Base-by-base conservation (phyloP, 495 filamentous ascomycete genomes). In the Rusavskia elegans region DNA sequence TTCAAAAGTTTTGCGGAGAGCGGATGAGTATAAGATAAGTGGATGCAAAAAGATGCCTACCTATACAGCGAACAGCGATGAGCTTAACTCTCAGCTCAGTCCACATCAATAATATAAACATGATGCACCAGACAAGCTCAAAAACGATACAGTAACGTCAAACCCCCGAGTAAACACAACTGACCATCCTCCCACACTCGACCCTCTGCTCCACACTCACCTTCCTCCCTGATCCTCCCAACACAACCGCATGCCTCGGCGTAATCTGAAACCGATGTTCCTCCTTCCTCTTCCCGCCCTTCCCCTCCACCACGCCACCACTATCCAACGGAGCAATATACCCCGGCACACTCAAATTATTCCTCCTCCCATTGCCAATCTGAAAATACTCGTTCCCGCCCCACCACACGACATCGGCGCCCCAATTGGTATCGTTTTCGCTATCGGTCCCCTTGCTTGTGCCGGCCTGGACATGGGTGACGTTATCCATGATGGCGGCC, bases 371-470 rank as follows among this genome's bases (percentile, higher is more conserved):
- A 4, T 84, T 96, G 4, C 92, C 92, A 17, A 98, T 76, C 62
- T 98, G 92, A 61, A 85, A 95, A 55, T 79, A 75, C 68, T 98
- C 90, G 59, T 96, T 98, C 37, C 85, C 85, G 56, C 92, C 92
- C 85, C 89, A 98, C 76, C 82, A 93, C 6, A 96, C 62, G 2
- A 85, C 80, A 64, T 97, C 92, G 9, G 80, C 79, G 48, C 90
- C 90, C 72, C 77, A 95, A 57, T 87, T 84, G 4, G 79, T 84
- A 53, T 87, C 82, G 46, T 80, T 77, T 4, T 70, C 70, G 4
- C 75, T 72, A 11, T 68, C 72, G 7, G 67, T 61, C 6, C 70
- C 60, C 11, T 65, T 64, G 16, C 64, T 66, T n/a, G 66, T 67
- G 4, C 79, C 73, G 16, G 70, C 62, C 14, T 55, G 59, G 37